These are phyloP conservation scores for Saccharomycopsis amapae DNA, from an alignment of 805 yeast genomes.

Conservation along the genomic window DNA sequence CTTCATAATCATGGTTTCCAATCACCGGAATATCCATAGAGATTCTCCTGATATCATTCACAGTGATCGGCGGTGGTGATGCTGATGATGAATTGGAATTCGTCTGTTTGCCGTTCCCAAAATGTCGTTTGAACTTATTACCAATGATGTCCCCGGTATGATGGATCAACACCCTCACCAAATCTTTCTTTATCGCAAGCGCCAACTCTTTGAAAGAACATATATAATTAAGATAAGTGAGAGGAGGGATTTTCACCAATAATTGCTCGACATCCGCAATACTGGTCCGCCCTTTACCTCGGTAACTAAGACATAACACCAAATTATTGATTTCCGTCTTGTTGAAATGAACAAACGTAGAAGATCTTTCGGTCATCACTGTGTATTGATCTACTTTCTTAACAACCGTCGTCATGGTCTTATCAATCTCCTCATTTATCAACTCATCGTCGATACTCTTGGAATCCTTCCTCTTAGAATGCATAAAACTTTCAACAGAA, in stretches of 20 bases:
- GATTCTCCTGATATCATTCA: too few relatives aligned
- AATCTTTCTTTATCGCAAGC: constrained; percentile 44
- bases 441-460: too few relatives aligned
- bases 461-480: too few relatives aligned
- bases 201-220: constrained; percentile 57
- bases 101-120: too few relatives aligned
- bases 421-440: too few relatives aligned
- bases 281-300: constrained; percentile 49
- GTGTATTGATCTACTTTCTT: constrained; percentile 6
- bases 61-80: too few relatives aligned
- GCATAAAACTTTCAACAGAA: too few relatives aligned
- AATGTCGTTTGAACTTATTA: constrained; percentile 46
- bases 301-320: constrained; percentile 57
- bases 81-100: too few relatives aligned
- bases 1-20: too few relatives aligned
- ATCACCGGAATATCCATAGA: too few relatives aligned
- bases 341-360: constrained; percentile 57
- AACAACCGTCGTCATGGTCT: too few relatives aligned
- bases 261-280: constrained; percentile 54
- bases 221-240: constrained; percentile 39
- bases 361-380: constrained; percentile 69
- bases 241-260: constrained; percentile 42
- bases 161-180: constrained; percentile 46
- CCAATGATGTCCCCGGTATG: constrained; percentile 58
- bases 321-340: constrained; percentile 43